Evolutionary conservation across 495 filamentous ascomycete species (phyloP).

Genomic region (Cercophora newfieldiana): DNA sequence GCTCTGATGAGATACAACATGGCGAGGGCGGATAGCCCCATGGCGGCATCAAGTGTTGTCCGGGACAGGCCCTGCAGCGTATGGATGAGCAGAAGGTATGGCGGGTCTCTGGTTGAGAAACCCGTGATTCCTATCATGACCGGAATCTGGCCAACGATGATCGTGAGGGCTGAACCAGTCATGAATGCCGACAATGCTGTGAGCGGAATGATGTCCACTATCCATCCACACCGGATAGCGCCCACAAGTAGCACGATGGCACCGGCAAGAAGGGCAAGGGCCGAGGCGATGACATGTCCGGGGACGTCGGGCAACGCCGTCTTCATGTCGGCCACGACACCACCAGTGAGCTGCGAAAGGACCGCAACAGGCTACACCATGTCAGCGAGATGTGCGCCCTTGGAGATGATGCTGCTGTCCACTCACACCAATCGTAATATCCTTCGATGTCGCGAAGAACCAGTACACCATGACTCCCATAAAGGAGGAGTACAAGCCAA

Average conservation of each 20-base stretch:
- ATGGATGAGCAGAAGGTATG: conserved; percentile 86
- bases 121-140: conserved; percentile 80
- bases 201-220: conserved; percentile 94
- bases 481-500: conserved; percentile 93
- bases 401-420: neutral
- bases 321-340: conserved; percentile 65
- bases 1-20: conserved; percentile 82
- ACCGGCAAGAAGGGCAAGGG: conserved; percentile 77
- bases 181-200: conserved; percentile 94
- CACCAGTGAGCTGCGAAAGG: conserved; percentile 85
- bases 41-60: conserved; percentile 75
- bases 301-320: conserved; percentile 59
- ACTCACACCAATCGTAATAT: conserved; percentile 97
- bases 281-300: conserved; percentile 68
- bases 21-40: conserved; percentile 81
- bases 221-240: conserved; percentile 77
- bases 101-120: conserved; percentile 73
- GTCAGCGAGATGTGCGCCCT: conserved; percentile 10
- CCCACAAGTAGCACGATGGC: conserved; percentile 82
- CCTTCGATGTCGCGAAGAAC: conserved; percentile 99
- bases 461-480: conserved; percentile 96
- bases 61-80: conserved; percentile 72
- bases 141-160: conserved; percentile 84
- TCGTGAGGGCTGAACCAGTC: conserved; percentile 94
- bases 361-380: conserved; percentile 81